Percentiles rank a stretch among this genome's conserved stretches.
These are phyloP conservation scores for Sclerotinia spermophila DNA, from an alignment of 2,329 filamentous ascomycete genomes.

Conservation along the genomic window DNA sequence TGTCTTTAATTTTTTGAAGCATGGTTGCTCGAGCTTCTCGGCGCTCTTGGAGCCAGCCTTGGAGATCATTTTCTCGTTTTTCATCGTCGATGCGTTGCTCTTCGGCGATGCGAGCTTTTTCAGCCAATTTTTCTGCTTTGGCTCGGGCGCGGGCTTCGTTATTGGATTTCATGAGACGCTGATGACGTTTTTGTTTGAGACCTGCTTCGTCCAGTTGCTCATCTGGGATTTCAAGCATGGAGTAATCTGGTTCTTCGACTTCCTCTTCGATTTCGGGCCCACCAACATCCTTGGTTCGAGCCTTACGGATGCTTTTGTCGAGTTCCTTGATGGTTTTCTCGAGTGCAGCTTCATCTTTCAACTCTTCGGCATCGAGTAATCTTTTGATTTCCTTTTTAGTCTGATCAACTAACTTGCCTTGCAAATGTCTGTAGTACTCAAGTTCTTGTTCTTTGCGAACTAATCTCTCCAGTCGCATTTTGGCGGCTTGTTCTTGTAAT, in stretches of 20 bases:
- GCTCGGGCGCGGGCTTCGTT: constrained; percentile 90
- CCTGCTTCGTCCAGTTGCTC: constrained; percentile 89
- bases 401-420: constrained; percentile 65
- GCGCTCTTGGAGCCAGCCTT: constrained; percentile 82
- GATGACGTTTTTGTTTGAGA: constrained; percentile 87
- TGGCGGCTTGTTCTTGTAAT: constrained; percentile 91
- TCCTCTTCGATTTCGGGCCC: constrained; percentile 75
- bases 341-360: constrained; percentile 85
- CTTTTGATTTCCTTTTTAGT: constrained; percentile 90
- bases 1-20: constrained; percentile 85
- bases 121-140: constrained; percentile 91
- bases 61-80: constrained; percentile 76
- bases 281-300: constrained; percentile 89
- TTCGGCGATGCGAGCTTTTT: constrained; percentile 79
- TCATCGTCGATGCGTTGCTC: constrained; percentile 81
- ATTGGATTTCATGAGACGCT: constrained; percentile 89
- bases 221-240: constrained; percentile 82
- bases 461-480: constrained; percentile 92
- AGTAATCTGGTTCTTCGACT: constrained; percentile 77
- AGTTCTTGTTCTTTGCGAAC: constrained; percentile 95
- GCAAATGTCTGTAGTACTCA: constrained; percentile 87
- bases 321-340: constrained; percentile 84
- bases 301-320: constrained; percentile 84
- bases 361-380: constrained; percentile 81
- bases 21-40: constrained; percentile 66